These are phyloP conservation scores for Ambispora gerdemannii DNA, from an alignment of 192 early-diverging fungal species.

Conservation along the genomic window DNA sequence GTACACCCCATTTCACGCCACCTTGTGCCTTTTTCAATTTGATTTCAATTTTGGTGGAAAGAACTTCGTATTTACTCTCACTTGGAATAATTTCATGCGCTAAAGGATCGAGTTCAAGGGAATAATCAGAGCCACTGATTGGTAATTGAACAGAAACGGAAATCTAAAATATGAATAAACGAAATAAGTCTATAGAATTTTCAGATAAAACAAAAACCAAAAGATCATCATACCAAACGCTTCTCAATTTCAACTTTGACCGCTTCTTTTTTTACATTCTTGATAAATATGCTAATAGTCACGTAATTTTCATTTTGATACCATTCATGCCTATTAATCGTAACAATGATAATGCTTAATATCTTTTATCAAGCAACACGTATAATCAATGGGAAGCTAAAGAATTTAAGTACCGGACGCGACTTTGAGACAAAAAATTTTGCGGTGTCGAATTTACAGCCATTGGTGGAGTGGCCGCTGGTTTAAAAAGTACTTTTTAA, in stretches of 20 bases:
- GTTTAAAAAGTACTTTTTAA: slow-evolving; percentile 43
- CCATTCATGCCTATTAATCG: slow-evolving; percentile 88
- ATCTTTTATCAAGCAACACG: neutral
- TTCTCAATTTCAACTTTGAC: slow-evolving; percentile 65
- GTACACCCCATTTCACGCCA: slow-evolving; percentile 83
- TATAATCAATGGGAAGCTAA: neutral
- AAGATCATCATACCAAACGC: slow-evolving; percentile 43
- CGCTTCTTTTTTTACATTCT: slow-evolving; percentile 73
- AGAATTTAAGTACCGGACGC: slow-evolving; percentile 6
- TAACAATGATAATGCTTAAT: neutral
- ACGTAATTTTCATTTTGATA: slow-evolving; percentile 92
- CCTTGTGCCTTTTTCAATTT: slow-evolving; percentile 69
- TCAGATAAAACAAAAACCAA: no score
- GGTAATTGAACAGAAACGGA: slow-evolving; percentile 83
- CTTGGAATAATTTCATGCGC: slow-evolving; percentile 70
- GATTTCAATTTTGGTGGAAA: slow-evolving; percentile 96
- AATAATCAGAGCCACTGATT: slow-evolving; percentile 80
- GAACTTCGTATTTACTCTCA: slow-evolving; percentile 67
- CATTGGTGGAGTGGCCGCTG: slow-evolving; percentile 18
- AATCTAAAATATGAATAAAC: slow-evolving; percentile 37
- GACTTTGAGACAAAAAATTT: slow-evolving; percentile 28
- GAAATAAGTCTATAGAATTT: no score
- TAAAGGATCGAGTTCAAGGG: slow-evolving; percentile 89
- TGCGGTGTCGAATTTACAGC: neutral
- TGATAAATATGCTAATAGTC: slow-evolving; percentile 87